These are phyloP conservation scores for Paecilomyces dactylethromorphus DNA, from an alignment of 2,329 filamentous ascomycete species.

Conservation along the genomic window DNA sequence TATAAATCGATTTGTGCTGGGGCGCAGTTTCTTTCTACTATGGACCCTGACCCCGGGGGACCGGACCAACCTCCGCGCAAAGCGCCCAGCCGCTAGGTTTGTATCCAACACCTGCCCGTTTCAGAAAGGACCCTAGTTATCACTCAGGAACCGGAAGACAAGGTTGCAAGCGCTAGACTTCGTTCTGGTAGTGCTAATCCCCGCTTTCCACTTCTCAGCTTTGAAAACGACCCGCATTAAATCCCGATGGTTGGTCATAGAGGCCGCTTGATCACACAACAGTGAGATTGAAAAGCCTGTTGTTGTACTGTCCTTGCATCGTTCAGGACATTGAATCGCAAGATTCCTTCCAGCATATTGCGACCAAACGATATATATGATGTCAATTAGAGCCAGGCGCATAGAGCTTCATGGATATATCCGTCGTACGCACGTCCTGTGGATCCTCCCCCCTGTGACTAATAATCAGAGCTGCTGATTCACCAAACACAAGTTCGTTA, in stretches of 20 bases:
- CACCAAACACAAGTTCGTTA: too few relatives aligned
- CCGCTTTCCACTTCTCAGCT: not conserved
- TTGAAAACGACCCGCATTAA: not conserved
- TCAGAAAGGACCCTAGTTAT: not conserved
- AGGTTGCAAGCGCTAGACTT: not conserved
- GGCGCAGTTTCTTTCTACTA: not conserved
- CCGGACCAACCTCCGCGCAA: not conserved
- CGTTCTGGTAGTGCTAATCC: not conserved
- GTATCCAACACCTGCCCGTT: not conserved
- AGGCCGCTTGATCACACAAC: not conserved
- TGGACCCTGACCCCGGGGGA: not conserved
- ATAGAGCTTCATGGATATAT: too few relatives aligned
- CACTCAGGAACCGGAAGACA: not conserved
- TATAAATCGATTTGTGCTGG: not conserved
- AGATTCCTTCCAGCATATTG: not conserved
- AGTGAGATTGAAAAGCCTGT: not conserved
- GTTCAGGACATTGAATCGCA: not conserved
- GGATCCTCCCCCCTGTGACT: too few relatives aligned
- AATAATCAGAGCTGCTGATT: too few relatives aligned
- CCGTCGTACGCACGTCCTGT: too few relatives aligned
- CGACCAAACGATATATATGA: not conserved
- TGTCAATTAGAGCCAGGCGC: too few relatives aligned
- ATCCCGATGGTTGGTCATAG: not conserved
- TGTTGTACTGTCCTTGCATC: not conserved
- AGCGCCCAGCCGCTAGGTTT: not conserved